phyloP scores from a whole-genome alignment of 2,329 filamentous ascomycete genomes.

The Fusarium odoratissimum region DNA sequence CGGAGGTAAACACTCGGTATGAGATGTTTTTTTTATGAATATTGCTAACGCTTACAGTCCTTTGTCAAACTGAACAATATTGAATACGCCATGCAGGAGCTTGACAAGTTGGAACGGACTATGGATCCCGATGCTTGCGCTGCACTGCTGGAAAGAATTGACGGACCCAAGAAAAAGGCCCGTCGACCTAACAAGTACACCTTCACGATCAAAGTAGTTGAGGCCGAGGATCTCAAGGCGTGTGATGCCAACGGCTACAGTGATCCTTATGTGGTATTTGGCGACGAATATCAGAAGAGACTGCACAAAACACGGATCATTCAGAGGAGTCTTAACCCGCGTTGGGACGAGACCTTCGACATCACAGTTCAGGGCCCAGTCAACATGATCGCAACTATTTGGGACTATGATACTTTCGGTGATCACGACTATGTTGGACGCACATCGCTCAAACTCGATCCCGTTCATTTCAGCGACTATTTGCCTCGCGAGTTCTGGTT shows the following conservation, averaged over 20 bases:
- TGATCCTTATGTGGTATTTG: conserved; percentile 96
- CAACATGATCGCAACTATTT: conserved; percentile 95
- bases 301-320: conserved; percentile 94
- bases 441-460: conserved; percentile 97
- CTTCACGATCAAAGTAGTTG: conserved; percentile 98
- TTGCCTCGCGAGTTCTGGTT: conserved; percentile 97
- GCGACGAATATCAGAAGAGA: conserved; percentile 97
- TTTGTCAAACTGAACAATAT: conserved; percentile 98
- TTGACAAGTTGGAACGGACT: conserved; percentile 88
- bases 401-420: conserved; percentile 97
- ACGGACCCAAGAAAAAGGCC: conserved; percentile 73
- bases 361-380: conserved; percentile 92
- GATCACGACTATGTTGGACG: conserved; percentile 97
- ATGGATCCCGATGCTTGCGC: conserved; percentile 95
- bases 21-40: background rate
- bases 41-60: conserved; percentile 68
- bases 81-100: conserved; percentile 90
- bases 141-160: conserved; percentile 78
- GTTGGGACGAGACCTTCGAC: conserved; percentile 97
- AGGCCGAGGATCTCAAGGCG: conserved; percentile 97
- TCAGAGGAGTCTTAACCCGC: conserved; percentile 88
- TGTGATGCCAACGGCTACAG: conserved; percentile 95
- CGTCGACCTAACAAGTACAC: conserved; percentile 88
- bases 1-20: conserved; percentile 72
- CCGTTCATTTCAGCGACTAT: conserved; percentile 96